Percentiles rank a stretch among this genome's conserved stretches.
Conservation (phyloP, 306 rosid species). For the Oxytropis ochrocephala region DNA sequence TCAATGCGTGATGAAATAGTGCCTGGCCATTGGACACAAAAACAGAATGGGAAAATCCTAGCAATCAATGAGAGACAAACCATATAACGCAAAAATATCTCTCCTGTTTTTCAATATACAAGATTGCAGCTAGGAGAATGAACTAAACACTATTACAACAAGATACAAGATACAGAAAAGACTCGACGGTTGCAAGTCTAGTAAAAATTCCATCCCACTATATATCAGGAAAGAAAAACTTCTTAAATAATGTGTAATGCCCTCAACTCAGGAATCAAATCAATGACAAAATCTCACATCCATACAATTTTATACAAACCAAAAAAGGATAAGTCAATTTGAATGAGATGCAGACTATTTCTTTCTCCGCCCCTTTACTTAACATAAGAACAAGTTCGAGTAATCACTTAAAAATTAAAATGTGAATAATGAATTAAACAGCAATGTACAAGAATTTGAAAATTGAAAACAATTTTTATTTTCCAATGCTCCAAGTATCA, state of each 20-base stretch:
- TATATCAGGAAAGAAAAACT: background rate
- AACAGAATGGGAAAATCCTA: slow-evolving; percentile 1
- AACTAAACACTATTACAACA: background rate
- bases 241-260: background rate
- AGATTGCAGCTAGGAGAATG: background rate
- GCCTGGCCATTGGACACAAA: slow-evolving; percentile 31
- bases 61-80: background rate
- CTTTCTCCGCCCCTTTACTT: background rate
- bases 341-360: background rate
- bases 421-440: background rate
- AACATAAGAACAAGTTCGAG: background rate
- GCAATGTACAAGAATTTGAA: background rate
- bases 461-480: background rate
- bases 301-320: background rate
- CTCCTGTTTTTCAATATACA: background rate
- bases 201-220: background rate
- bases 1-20: slow-evolving; percentile 31
- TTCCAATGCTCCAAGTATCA: background rate
- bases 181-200: background rate
- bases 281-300: background rate
- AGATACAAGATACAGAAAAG: background rate
- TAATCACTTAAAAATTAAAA: background rate
- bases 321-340: background rate
- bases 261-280: background rate
- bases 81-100: slow-evolving; percentile 10